Evolutionary conservation across 495 filamentous ascomycete genomes (phyloP).

Genomic region (Staphylotrichum tortipilum): DNA sequence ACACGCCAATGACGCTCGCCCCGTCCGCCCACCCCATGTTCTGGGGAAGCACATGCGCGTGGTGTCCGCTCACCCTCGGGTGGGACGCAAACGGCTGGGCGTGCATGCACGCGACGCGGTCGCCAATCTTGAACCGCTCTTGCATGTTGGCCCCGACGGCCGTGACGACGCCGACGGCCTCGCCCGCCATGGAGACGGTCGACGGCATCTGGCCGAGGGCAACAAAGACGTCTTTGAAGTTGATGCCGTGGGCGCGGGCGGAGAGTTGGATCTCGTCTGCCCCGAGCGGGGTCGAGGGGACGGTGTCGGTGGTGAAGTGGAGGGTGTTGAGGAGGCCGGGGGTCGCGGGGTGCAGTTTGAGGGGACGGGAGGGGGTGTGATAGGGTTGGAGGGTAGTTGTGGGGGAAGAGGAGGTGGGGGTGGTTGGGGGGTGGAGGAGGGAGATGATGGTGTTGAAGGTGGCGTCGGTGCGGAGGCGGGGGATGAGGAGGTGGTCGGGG

Average conservation of each 20-base stretch:
- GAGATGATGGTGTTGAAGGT: too few relatives aligned
- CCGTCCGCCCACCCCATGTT: conserved; percentile 22
- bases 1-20: conserved; percentile 28
- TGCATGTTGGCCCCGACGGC: conserved; percentile 39
- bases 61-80: background rate
- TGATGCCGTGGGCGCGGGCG: conserved; percentile 22
- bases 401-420: background rate
- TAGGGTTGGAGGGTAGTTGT: background rate
- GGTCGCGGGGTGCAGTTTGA: background rate
- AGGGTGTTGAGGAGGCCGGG: conserved; percentile 18
- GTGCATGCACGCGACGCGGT: conserved; percentile 26
- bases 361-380: too few relatives aligned
- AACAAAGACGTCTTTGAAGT: conserved; percentile 26
- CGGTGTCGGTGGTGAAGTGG: conserved; percentile 13
- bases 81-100: conserved; percentile 1
- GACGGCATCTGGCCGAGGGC: conserved; percentile 18
- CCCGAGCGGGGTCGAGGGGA: background rate
- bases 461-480: background rate
- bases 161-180: conserved; percentile 35
- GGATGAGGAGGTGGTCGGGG: background rate
- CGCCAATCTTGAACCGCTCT: conserved; percentile 28
- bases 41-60: conserved; percentile 7
- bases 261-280: conserved; percentile 18
- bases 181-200: conserved; percentile 24
- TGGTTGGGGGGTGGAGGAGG: background rate